These are phyloP conservation scores for Jasminum sambac DNA, from an alignment of 257 asterid genomes.

Conservation along the genomic window DNA sequence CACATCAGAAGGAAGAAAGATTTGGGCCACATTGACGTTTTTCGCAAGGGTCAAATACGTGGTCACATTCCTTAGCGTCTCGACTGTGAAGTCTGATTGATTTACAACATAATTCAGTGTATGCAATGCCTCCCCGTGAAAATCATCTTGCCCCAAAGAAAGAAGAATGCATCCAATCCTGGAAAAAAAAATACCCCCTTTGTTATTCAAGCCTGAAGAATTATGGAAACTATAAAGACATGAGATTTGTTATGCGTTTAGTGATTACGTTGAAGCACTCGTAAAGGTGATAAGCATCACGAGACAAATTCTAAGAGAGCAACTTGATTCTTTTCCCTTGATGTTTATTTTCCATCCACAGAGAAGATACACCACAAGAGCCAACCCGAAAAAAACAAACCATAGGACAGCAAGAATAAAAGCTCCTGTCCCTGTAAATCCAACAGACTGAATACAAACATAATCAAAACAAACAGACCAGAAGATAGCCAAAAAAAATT, in stretches of 20 bases:
- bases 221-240: background rate
- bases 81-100: conserved; percentile 89
- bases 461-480: conserved; percentile 18
- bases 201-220: background rate
- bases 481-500: background rate
- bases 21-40: conserved; percentile 81
- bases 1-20: conserved; percentile 84
- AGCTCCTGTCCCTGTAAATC: conserved; percentile 84
- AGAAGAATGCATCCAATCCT: conserved; percentile 92
- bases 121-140: conserved; percentile 71
- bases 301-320: conserved; percentile 66
- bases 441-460: conserved; percentile 79
- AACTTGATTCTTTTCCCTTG: conserved; percentile 42
- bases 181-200: conserved; percentile 36
- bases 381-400: conserved; percentile 85
- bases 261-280: conserved; percentile 74
- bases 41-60: conserved; percentile 73
- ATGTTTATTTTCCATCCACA: conserved; percentile 82
- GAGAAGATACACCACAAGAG: conserved; percentile 62
- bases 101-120: conserved; percentile 84
- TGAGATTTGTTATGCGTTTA: conserved; percentile 19
- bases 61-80: conserved; percentile 82
- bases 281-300: conserved; percentile 70
- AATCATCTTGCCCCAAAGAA: conserved; percentile 82
- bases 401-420: conserved; percentile 69